Evolutionary conservation across 2,329 filamentous ascomycete species (phyloP).

Genomic region (Tolypocladium paradoxum): DNA sequence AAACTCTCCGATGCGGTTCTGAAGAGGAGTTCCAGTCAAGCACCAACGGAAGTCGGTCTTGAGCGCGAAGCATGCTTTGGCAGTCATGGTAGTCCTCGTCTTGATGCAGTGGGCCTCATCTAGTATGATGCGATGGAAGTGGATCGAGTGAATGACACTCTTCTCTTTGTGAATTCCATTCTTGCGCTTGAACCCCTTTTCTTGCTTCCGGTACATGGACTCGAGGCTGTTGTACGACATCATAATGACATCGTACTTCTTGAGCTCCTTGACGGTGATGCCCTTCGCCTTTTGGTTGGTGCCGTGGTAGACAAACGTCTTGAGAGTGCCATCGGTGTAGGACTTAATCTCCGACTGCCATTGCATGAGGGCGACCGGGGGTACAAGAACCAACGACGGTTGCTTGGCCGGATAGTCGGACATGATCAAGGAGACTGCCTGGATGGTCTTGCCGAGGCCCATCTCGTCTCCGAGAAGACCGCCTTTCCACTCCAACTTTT

Average conservation of each 20-base stretch:
- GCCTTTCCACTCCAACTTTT: conserved; percentile 74
- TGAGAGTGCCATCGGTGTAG: conserved; percentile 79
- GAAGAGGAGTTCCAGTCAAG: conserved; percentile 84
- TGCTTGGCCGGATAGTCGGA: conserved; percentile 80
- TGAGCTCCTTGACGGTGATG: conserved; percentile 63
- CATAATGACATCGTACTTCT: conserved; percentile 85
- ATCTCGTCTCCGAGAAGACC: conserved; percentile 94
- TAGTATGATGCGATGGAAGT: conserved; percentile 84
- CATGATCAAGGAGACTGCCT: conserved; percentile 96
- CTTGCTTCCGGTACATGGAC: conserved; percentile 84
- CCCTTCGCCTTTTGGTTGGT: conserved; percentile 75
- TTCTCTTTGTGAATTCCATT: conserved; percentile 70
- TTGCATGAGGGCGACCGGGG: conserved; percentile 90
- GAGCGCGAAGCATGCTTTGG: conserved; percentile 88
- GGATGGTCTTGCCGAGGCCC: conserved; percentile 98
- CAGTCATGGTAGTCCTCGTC: conserved; percentile 77
- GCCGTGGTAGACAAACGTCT: conserved; percentile 83
- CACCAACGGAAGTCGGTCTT: conserved; percentile 90
- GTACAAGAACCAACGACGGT: conserved; percentile 80
- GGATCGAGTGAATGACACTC: conserved; percentile 71
- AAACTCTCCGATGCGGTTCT: conserved; percentile 95
- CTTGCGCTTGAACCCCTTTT: conserved; percentile 77
- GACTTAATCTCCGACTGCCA: conserved; percentile 76
- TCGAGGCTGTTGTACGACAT: conserved; percentile 93
- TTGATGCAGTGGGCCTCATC: conserved; percentile 97